A percentile compares a stretch with the other conserved stretches of the same genome.
Conservation (phyloP, 495 filamentous ascomycete genomes). For the Recurvomyces mirabilis region DNA sequence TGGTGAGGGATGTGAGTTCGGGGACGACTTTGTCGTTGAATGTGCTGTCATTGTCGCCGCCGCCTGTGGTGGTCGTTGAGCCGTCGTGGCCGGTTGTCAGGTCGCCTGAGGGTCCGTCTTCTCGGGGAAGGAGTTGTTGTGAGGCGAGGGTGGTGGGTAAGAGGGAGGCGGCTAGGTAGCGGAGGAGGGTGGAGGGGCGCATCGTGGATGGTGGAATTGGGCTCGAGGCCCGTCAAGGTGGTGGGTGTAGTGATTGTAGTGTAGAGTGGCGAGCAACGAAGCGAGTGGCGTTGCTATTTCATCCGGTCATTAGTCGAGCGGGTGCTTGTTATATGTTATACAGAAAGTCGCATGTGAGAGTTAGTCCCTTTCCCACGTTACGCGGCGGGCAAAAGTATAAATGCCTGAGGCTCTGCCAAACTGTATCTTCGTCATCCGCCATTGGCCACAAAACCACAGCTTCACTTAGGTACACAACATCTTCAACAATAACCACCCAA, state of each 20-base stretch:
- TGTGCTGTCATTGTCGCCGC: slow-evolving; percentile 35
- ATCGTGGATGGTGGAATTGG: slow-evolving; percentile 1
- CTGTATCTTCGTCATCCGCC: no score
- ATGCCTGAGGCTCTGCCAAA: no score
- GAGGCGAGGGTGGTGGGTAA: slow-evolving; percentile 4
- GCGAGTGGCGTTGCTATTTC: no score
- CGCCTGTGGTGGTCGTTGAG: slow-evolving; percentile 4
- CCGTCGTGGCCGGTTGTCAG: slow-evolving; percentile 7
- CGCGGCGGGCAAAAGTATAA: no score
- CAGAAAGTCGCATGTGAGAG: no score
- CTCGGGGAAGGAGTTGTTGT: neutral
- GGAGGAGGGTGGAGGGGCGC: slow-evolving; percentile 6
- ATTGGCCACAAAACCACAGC: no score
- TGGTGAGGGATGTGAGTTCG: slow-evolving; percentile 52
- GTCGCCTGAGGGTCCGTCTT: neutral
- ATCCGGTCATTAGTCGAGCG: no score
- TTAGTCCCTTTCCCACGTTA: neutral
- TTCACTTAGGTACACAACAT: neutral
- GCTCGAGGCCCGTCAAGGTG: slow-evolving; percentile 10
- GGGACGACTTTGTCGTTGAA: slow-evolving; percentile 79
- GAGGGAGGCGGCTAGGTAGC: slow-evolving; percentile 3
- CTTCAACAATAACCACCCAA: neutral
- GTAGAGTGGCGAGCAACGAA: no score
- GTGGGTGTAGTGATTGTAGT: no score
- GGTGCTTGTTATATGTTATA: no score